phyloP scores from a whole-genome alignment of 1,139 yeast genomes.

The Pichia inconspicua region DNA sequence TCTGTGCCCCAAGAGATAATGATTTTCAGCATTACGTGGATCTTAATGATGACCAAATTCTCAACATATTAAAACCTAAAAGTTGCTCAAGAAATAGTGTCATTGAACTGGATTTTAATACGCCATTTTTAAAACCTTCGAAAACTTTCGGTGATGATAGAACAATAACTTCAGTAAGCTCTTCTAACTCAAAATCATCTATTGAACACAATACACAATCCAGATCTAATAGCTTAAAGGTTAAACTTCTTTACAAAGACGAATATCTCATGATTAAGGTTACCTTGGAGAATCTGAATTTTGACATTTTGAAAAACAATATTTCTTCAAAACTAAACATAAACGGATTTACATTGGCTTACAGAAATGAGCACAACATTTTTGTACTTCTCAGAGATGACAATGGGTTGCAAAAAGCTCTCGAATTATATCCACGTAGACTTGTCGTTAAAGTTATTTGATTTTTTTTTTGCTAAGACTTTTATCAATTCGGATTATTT shows the following conservation, averaged over 20 bases:
- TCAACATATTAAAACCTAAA: slow-evolving; percentile 11
- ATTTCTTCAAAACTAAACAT: slow-evolving; percentile 14
- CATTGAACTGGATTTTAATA: neutral
- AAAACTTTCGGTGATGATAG: neutral
- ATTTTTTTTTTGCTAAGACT: neutral
- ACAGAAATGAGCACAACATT: slow-evolving; percentile 13
- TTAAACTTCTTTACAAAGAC: slow-evolving; percentile 14
- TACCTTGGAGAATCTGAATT: slow-evolving; percentile 6
- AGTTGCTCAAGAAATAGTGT: neutral
- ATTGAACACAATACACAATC: neutral
- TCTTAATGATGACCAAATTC: slow-evolving; percentile 11
- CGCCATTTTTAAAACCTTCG: neutral
- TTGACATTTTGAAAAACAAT: slow-evolving; percentile 11
- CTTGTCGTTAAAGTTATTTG: slow-evolving; percentile 10
- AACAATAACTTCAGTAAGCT: neutral
- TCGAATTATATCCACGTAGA: slow-evolving; percentile 5
- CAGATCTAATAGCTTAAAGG: neutral
- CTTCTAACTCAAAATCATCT: slow-evolving; percentile 2
- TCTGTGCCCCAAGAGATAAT: slow-evolving; percentile 5
- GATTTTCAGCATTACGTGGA: slow-evolving; percentile 14
- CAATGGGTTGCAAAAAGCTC: slow-evolving; percentile 6
- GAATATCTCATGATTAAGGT: slow-evolving; percentile 18
- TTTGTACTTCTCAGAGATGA: slow-evolving; percentile 11
- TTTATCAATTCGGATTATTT: neutral
- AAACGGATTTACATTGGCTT: slow-evolving; percentile 14